These are phyloP conservation scores for Solanum pinnatisectum DNA, from an alignment of 257 asterid genomes.

Conservation along the genomic window DNA sequence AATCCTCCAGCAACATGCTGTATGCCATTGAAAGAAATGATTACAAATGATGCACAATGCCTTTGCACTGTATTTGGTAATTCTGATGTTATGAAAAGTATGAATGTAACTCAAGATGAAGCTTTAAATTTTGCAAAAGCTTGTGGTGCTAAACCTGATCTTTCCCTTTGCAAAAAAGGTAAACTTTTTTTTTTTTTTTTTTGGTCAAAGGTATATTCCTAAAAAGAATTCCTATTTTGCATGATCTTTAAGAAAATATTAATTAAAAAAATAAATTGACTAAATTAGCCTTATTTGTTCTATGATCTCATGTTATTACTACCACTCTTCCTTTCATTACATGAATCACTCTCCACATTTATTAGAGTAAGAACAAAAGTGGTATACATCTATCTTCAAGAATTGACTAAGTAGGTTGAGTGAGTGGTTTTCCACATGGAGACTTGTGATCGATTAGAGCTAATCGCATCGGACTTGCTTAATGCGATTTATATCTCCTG, in stretches of 20 bases:
- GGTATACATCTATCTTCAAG: neutral
- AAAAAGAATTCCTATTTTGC: too few relatives aligned
- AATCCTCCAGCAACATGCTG: slow-evolving; percentile 31
- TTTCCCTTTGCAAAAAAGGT: slow-evolving; percentile 19
- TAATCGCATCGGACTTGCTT: neutral
- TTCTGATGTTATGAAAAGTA: slow-evolving; percentile 6
- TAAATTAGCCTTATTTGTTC: too few relatives aligned
- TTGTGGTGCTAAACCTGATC: slow-evolving; percentile 32
- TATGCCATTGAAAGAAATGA: slow-evolving; percentile 12
- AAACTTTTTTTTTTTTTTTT: neutral
- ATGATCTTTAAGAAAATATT: too few relatives aligned
- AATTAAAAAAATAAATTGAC: too few relatives aligned
- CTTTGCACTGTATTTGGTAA: slow-evolving; percentile 32
- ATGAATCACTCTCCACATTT: too few relatives aligned
- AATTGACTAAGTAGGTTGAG: neutral
- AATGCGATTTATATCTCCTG: neutral
- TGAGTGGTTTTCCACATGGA: neutral
- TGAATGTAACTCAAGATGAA: slow-evolving; percentile 25
- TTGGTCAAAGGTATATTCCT: too few relatives aligned
- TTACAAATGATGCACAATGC: slow-evolving; percentile 12
- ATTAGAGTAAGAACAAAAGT: too few relatives aligned
- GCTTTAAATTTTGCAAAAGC: slow-evolving; percentile 26
- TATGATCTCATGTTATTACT: neutral
- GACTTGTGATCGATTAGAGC: neutral
- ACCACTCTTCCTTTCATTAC: neutral